Conservation (phyloP, 2,329 filamentous ascomycete species). For the Cercospora sesami region DNA sequence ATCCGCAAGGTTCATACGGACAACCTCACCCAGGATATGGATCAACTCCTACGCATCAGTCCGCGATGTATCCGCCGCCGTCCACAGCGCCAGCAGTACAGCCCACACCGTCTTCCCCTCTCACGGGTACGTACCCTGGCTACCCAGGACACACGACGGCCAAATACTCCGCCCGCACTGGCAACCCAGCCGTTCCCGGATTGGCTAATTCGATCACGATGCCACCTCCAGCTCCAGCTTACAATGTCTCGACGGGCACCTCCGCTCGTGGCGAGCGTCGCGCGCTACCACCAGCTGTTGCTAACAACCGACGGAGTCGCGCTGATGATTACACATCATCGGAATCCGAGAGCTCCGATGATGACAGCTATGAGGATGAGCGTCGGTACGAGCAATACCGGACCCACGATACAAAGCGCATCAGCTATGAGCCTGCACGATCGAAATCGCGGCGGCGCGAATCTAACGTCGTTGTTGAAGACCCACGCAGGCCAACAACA, state of each 20-base stretch:
- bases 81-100: constrained; percentile 19
- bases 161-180: constrained; percentile 31
- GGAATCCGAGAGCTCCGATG: constrained; percentile 19
- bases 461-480: constrained; percentile 2
- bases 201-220: constrained; percentile 22
- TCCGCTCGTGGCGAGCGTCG: constrained; percentile 17
- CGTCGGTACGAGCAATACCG: constrained; percentile 8
- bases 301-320: background rate
- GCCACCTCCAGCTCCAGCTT: constrained; percentile 12
- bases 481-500: background rate
- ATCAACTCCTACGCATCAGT: constrained; percentile 28
- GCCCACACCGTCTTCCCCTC: constrained; percentile 24
- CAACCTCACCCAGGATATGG: constrained; percentile 21
- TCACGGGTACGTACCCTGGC: constrained; percentile 16
- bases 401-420: constrained; percentile 11
- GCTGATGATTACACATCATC: constrained; percentile 19
- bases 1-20: constrained; percentile 20
- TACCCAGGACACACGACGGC: constrained; percentile 22
- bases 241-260: constrained; percentile 18
- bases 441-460: constrained; percentile 18
- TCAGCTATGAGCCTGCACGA: constrained; percentile 15
- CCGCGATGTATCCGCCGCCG: constrained; percentile 28
- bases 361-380: constrained; percentile 24
- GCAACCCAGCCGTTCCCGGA: constrained; percentile 23
- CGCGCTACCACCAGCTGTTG: background rate